Evolutionary conservation across 140 eudicot genomes (phyloP), one percentile per base, ranked within the genome.

Genomic region (Flaveria floridana): DNA sequence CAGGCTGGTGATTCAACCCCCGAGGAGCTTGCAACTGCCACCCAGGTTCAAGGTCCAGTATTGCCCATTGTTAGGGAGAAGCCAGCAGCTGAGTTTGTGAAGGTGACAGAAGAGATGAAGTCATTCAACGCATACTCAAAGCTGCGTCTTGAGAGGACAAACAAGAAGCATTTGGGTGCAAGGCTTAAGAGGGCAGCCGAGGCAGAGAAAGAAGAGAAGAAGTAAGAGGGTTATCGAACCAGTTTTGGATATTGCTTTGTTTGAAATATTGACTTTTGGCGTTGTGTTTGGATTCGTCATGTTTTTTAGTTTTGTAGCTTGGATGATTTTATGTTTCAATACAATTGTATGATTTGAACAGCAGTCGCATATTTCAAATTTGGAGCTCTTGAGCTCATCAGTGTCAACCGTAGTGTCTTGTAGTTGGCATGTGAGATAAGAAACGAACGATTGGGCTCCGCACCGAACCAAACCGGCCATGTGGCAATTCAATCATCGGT

Each of bases 151-250:
- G 85, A 81, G 70, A 61, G 84, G 67, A 80, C 80, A 6, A 80
- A 80, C 44, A 67, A 68, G 44, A 64, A 73, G 2, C 84, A 80
- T 68, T 26, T 74, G 58, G 84, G 84, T 56, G 79, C 68, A 1
- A 57, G 80, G 20, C 63, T 76, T 23, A 81, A 81, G 85, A 70
- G 74, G 74, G 85, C 84, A 16, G 80, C 84, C 0, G 84, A 81
- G 58, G 85, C 81, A 1, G 85, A 81, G 69, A 81, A 81, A 51
- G 85, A 81, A 76, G 85, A 81, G 52, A 81, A 81, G 70, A 81
- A 81, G 65, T 76, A 76, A 48, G 47, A 13, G 34, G 65, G 7
- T 0, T 56, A 21, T 0, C 2, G 65, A 59, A 59, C 37, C 65
- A 59, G 4, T 62, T 62, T 62, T 26, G 44, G 68, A 62, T 62